Evolutionary conservation across 1,139 yeast species (phyloP), one percentile per base, ranked within the genome.

Genomic region (Entelexis paramagnoliae): DNA sequence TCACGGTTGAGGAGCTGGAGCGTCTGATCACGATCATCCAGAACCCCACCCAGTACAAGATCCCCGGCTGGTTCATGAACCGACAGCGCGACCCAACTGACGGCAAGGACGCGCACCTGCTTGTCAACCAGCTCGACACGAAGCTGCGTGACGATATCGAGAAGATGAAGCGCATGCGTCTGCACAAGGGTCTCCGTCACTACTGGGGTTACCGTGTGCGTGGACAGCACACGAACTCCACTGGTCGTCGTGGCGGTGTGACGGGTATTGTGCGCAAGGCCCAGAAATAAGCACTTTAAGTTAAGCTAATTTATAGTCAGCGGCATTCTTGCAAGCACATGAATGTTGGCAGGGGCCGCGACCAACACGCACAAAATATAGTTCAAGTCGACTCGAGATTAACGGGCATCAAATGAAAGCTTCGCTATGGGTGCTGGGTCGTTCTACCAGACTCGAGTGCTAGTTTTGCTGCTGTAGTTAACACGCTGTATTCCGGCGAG

Each of bases 181-280:
- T 97, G 71, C 98, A 91, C 93, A 85, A 97, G 80, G 99, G 99
- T 89, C 85, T 91, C 76, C 87, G 99, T 83, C 99, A 91, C 83
- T 89, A 83, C 93, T 93, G 97, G 97, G 97, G 97, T 59, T 67
- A 71, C 65, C 79, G 79, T 73, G 82, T 78, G 67, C 88, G 97
- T 83, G 97, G 97, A 80, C 97, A 89, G 83, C 98, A 91, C 81
- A 91, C 98, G 83, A 91, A 91, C 85, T 89, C 97, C 74, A 91
- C 98, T 69, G 94, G 96, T 75, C 88, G 98, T 81, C 87, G 91
- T 70, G 81, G 81, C 60, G 72, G 70, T 62, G 65, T 67, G 57
- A 64, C 65, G 59, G 68, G 68, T 62, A 68, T 59, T 52, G 62
- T 59, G 40, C 62, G 62, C 58, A 60, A 59, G 62, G 49, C 51